Percentiles rank a stretch among this genome's conserved stretches.
phyloP scores from a whole-genome alignment of 495 filamentous ascomycete genomes.

The Glutinoglossum americanum region DNA sequence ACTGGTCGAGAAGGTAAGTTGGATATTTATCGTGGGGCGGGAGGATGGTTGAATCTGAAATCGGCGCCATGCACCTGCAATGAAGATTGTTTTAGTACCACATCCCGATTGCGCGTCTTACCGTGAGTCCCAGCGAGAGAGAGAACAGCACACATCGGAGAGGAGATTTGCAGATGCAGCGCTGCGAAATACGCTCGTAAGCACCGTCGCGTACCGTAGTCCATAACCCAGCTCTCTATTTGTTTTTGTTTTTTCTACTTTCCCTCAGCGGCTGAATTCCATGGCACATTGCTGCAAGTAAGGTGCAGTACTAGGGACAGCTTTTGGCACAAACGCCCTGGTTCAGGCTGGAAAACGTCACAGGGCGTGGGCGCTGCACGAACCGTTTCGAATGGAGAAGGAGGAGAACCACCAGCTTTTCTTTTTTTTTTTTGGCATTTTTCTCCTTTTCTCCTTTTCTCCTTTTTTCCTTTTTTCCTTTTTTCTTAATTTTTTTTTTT shows the following conservation, averaged over 20 bases:
- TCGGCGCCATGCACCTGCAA: background rate
- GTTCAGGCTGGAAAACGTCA: background rate
- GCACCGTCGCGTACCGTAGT: too few relatives aligned
- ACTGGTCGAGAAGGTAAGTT: background rate
- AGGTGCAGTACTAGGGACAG: too few relatives aligned
- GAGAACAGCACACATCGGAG: too few relatives aligned
- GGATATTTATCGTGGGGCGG: background rate
- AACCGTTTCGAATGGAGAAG: background rate
- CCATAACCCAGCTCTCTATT: too few relatives aligned
- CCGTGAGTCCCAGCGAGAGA: too few relatives aligned
- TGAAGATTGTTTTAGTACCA: conserved; percentile 1
- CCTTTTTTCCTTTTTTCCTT: background rate
- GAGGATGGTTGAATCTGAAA: background rate
- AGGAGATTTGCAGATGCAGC: background rate
- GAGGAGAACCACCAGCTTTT: too few relatives aligned
- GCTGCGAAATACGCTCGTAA: background rate
- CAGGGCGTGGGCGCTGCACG: background rate
- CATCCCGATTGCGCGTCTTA: background rate
- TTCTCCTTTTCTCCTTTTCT: background rate
- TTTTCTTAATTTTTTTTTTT: background rate
- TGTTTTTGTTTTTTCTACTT: background rate
- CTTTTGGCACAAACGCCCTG: too few relatives aligned
- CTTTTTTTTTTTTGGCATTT: background rate
- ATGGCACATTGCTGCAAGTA: too few relatives aligned
- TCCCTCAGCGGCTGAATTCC: background rate